These are phyloP conservation scores for Phytopythium chamaehyphon DNA, from an alignment of 352 stramenopile species.

Conservation along the genomic window DNA sequence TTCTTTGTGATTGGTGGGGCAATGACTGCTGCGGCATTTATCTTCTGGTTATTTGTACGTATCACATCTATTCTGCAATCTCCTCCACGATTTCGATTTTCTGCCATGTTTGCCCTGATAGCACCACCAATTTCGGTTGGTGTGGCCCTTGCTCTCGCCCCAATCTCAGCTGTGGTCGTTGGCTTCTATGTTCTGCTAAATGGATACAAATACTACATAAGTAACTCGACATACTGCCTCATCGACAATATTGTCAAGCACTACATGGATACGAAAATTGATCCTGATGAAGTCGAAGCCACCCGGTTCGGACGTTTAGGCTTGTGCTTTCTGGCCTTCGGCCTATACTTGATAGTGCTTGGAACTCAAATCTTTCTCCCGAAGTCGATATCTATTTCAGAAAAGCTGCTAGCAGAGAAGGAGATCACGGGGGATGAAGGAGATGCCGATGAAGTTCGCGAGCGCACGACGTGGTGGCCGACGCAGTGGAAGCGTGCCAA, in stretches of 20 bases:
- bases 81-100: slow-evolving; percentile 91
- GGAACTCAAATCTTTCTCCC: slow-evolving; percentile 91
- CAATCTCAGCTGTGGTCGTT: slow-evolving; percentile 70
- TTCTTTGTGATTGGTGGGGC: slow-evolving; percentile 91
- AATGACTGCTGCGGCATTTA: slow-evolving; percentile 71
- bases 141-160: slow-evolving; percentile 84
- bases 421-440: slow-evolving; percentile 11
- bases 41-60: slow-evolving; percentile 91
- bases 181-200: slow-evolving; percentile 73
- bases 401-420: slow-evolving; percentile 86
- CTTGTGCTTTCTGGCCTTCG: slow-evolving; percentile 91
- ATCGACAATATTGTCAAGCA: slow-evolving; percentile 78
- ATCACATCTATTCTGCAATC: slow-evolving; percentile 90
- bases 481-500: slow-evolving; percentile 95
- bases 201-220: slow-evolving; percentile 37
- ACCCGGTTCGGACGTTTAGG: slow-evolving; percentile 88
- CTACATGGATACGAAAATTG: slow-evolving; percentile 84
- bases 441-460: slow-evolving; percentile 44
- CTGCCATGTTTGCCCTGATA: slow-evolving; percentile 89
- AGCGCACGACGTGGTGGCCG: slow-evolving; percentile 84
- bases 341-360: slow-evolving; percentile 82
- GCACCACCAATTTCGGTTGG: slow-evolving; percentile 84
- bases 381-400: slow-evolving; percentile 85
- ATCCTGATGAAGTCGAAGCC: slow-evolving; percentile 59
- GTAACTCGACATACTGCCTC: slow-evolving; percentile 62